Evolutionary conservation across 2,329 filamentous ascomycete genomes (phyloP), one percentile per base, ranked within the genome.

Genomic region (Colletotrichum echinochloae): DNA sequence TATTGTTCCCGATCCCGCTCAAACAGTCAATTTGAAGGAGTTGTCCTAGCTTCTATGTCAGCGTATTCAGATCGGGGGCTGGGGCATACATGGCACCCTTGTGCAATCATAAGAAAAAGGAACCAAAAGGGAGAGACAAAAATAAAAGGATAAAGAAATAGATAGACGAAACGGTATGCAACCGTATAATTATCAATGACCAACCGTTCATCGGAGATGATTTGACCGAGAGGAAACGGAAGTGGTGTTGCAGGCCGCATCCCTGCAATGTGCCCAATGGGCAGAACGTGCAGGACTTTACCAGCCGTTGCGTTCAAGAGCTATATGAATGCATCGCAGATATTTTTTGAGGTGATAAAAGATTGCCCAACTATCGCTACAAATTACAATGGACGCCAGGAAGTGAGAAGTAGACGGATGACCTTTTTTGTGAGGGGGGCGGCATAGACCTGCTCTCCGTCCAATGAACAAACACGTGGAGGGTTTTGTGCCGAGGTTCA

Each of bases 401-500:
- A 20, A 33, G 30, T 9, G 16, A 16, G 11, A 52, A n/a, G 30
- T 5, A 35, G 4, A 14, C 30, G 11, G 30, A n/a, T 54, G 51
- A 35, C 41, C 28, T n/a, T n/a, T n/a, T n/a, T n/a, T n/a, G n/a
- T n/a, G n/a, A n/a, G n/a, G 28, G 5, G 20, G 3, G n/a, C 16
- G n/a, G 6, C 14, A 4, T 16, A 0, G 14, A 18, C 26, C 7
- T 6, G 14, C 26, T 28, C 61, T 69, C 66, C 48, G 44, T 41
- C 52, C 41, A 26, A 23, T 14, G 18, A 46, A 20, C 6, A 30
- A 35, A 35, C 26, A 33, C 14, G 33, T 11, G 37, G 30, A 2
- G 44, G 20, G 14, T n/a, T 35, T 26, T 23, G 30, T 66, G 56
- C 66, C 66, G 63, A 70, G 66, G 63, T 66, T 49, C 66, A 56